Percentiles rank a stretch among this genome's conserved stretches.
Evolutionary conservation across 345 rosid genomes (phyloP).

Genomic region (Viola odorata): DNA sequence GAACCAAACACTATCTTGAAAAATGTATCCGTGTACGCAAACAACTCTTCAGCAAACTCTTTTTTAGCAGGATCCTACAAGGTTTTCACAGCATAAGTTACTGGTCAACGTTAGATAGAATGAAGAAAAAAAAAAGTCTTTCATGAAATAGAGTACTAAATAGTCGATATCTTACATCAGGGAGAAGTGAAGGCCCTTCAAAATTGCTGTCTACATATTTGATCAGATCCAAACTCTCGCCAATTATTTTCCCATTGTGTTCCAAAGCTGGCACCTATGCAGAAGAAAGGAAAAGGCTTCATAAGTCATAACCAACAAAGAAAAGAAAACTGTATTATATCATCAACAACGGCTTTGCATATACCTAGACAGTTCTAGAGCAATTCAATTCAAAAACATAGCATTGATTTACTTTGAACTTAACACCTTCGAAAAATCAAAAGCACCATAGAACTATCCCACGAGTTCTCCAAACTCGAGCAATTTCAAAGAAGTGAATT

Average conservation of each 20-base stretch:
- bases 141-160: not conserved
- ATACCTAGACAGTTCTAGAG: too few relatives aligned
- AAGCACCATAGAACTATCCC: too few relatives aligned
- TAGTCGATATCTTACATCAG: conserved; percentile 36
- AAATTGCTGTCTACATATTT: conserved; percentile 75
- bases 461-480: too few relatives aligned
- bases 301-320: not conserved
- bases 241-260: conserved; percentile 77
- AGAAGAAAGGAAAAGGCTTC: not conserved
- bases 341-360: too few relatives aligned
- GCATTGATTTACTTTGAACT: too few relatives aligned
- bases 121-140: too few relatives aligned
- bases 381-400: too few relatives aligned
- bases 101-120: not conserved
- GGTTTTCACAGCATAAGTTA: conserved; percentile 9
- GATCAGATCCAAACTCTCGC: conserved; percentile 83
- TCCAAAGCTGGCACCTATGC: conserved; percentile 82
- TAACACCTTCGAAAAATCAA: too few relatives aligned
- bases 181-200: conserved; percentile 72
- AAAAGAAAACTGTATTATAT: not conserved
- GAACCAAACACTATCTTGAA: conserved; percentile 29
- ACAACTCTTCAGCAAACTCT: conserved; percentile 57
- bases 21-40: conserved; percentile 57
- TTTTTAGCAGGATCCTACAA: conserved; percentile 62
- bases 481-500: too few relatives aligned